A percentile compares a stretch with the other conserved stretches of the same genome.
Conservation (phyloP, 441 rosid genomes). For the Populus tomentosa region DNA sequence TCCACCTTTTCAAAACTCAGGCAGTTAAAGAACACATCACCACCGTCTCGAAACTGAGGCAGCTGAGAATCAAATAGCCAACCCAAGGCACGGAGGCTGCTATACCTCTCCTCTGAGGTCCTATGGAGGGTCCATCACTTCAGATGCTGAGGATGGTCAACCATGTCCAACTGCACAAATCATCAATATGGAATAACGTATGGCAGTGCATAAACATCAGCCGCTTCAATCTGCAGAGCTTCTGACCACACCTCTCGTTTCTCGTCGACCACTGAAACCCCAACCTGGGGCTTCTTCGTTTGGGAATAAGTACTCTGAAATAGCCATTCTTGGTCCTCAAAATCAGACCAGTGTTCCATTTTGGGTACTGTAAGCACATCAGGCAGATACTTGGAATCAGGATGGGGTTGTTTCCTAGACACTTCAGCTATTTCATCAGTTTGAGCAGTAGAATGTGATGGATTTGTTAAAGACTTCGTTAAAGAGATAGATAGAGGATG, state of each 20-base stretch:
- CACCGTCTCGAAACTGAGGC: neutral
- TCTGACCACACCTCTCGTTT: constrained; percentile 46
- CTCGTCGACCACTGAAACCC: constrained; percentile 25
- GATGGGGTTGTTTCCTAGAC: constrained; percentile 42
- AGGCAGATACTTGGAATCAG: constrained; percentile 45
- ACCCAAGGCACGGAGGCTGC: constrained; percentile 20
- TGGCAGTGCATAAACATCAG: constrained; percentile 45
- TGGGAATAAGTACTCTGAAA: constrained; percentile 18
- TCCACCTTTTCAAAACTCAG: neutral
- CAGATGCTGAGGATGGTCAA: neutral
- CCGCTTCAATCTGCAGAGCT: constrained; percentile 40
- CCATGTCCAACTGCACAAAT: constrained; percentile 5
- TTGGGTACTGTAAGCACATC: constrained; percentile 43
- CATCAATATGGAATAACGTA: constrained; percentile 54
- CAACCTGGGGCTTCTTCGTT: constrained; percentile 33
- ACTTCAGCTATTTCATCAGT: constrained; percentile 25
- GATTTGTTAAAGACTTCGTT: neutral
- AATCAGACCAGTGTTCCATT: constrained; percentile 32
- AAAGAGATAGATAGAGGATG: constrained; percentile 18
- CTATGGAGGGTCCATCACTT: neutral
- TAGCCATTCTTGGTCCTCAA: constrained; percentile 46
- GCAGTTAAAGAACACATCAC: neutral
- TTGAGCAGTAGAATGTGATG: constrained; percentile 17
- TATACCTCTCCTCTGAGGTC: neutral
- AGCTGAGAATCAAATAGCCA: constrained; percentile 8